Conservation (phyloP, 495 filamentous ascomycete genomes). For the Annulohypoxylon stygium region DNA sequence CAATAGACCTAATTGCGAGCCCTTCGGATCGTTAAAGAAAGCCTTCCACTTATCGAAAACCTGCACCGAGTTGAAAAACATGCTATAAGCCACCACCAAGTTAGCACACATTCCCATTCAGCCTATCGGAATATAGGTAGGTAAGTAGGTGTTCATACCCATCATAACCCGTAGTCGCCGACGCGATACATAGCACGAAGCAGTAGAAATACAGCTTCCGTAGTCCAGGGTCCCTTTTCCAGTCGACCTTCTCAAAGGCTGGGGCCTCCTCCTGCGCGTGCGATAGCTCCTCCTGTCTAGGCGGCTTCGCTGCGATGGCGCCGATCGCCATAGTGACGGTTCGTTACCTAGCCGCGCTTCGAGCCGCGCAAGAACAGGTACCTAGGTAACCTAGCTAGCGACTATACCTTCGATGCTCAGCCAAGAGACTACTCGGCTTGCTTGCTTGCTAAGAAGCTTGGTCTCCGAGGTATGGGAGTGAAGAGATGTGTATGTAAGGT, state of each 20-base stretch:
- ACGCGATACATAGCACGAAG: constrained; percentile 70
- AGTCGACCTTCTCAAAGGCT: constrained; percentile 69
- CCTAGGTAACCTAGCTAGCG: constrained; percentile 4
- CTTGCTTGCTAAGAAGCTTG: constrained; percentile 24
- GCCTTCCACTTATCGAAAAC: constrained; percentile 64
- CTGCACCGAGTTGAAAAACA: constrained; percentile 69
- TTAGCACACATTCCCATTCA: constrained; percentile 27
- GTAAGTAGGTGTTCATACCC: constrained; percentile 54
- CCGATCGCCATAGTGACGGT: constrained; percentile 42
- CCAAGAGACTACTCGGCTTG: constrained; percentile 17
- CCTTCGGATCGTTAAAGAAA: constrained; percentile 65
- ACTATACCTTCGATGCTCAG: constrained; percentile 11
- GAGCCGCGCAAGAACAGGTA: background rate
- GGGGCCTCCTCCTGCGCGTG: constrained; percentile 67
- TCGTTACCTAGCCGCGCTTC: constrained; percentile 8
- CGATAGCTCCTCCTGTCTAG: constrained; percentile 48
- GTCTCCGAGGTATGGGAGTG: constrained; percentile 31
- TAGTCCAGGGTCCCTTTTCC: constrained; percentile 70
- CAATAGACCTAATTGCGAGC: constrained; percentile 70
- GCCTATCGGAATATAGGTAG: background rate
- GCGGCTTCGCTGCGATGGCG: constrained; percentile 54
- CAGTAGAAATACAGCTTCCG: constrained; percentile 72
- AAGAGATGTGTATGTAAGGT: constrained; percentile 26
- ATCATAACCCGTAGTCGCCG: constrained; percentile 77
- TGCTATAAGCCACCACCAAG: constrained; percentile 51